Evolutionary conservation across 2,329 filamentous ascomycete genomes (phyloP), one percentile per base, ranked within the genome.

Genomic region (Graphilbum sp.): DNA sequence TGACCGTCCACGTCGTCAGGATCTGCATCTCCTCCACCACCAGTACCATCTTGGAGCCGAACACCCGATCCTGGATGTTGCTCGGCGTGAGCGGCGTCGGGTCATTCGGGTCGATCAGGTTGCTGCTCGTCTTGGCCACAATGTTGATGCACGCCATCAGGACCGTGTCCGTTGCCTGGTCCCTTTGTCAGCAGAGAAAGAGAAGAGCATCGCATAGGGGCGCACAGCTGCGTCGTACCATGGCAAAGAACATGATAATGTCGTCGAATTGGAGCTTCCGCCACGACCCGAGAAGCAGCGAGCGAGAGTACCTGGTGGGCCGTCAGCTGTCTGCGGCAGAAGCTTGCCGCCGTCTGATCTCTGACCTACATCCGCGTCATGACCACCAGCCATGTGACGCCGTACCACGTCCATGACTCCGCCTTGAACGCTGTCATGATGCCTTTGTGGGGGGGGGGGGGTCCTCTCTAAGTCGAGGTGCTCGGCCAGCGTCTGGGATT

Each of bases 11-110:
- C 23, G 69, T 67, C 10, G 67, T 64, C 37, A 72, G 57, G 16
- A 76, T 58, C 57, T 80, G 78, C 47, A 67, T 64, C 52, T 76
- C 62, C 45, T 79, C 73, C 3, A 70, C 67, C 9, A 75, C 64
- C 29, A 76, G 58, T 1, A 76, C 72, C 57, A 72, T 66, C 59
- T 78, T 78, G 34, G 69, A 75, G 11, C 73, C 74, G 29, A 52
- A 55, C 1, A 57, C 50, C 35, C 69, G 57, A 24, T 60, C 54
- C 4, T 44, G 47, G 34, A 64, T 60, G 27, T 58, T 59, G 0
- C 55, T 43, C 0, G 63, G 57, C 0, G 70, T 71, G 35, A 76
- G 54, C 4, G 50, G 43, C 0, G 52, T 47, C 0, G 54, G 51
- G 21, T 72, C 58, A 15, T 61, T 53, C 0, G 64, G 60, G 16